Base-by-base conservation (phyloP, 352 stramenopile species). In the Phytophthora capsici region DNA sequence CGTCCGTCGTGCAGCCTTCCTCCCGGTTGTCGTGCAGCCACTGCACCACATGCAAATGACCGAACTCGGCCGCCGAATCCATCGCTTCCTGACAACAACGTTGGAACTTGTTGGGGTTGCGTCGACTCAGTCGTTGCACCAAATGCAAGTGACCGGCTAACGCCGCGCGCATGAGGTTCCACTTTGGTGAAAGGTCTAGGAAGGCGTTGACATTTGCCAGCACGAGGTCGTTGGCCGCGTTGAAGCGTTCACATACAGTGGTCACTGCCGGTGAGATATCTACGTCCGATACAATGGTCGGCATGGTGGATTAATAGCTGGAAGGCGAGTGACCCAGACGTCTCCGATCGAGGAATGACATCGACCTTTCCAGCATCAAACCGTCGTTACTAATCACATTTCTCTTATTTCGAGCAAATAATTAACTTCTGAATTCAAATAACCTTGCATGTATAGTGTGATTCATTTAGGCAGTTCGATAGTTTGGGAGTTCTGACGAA, bases 1-100 rank as follows among this genome's bases (percentile, higher is more conserved):
- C 82, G 51, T 88, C 82, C n/a, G 75, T 88, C 22, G 75, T 84
- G 63, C 82, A 90, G 37, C 82, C 82, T 57, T 88, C 78, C 2
- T 30, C 8, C 0, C 82, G 64, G 57, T 88, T 62, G 3, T 34
- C 16, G 40, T 88, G 77, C 44, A 93, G 64, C 69, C 81, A 89
- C 25, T 80, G 57, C 26, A 93, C 77, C 3, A 93, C 66, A 1
- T 78, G 41, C 8, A 88, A 46, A 54, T 90, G 82, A 8, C 77
- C 82, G 37, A 88, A 88, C 58, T 88, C 82, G 36, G 82, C 79
- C 3, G 82, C 78, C 30, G 78, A 71, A 62, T 90, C 82, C 77
- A 90, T 90, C 25, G 82, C 72, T 34, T 87, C 79, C 8, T 69
- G 50, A 62, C 71, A 84, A 69, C 79, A 88, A 16, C 48, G 56